A percentile compares a stretch with the other conserved stretches of the same genome.
Evolutionary conservation across 2,329 filamentous ascomycete species (phyloP).

Genomic region (Aspergillus chevalieri): DNA sequence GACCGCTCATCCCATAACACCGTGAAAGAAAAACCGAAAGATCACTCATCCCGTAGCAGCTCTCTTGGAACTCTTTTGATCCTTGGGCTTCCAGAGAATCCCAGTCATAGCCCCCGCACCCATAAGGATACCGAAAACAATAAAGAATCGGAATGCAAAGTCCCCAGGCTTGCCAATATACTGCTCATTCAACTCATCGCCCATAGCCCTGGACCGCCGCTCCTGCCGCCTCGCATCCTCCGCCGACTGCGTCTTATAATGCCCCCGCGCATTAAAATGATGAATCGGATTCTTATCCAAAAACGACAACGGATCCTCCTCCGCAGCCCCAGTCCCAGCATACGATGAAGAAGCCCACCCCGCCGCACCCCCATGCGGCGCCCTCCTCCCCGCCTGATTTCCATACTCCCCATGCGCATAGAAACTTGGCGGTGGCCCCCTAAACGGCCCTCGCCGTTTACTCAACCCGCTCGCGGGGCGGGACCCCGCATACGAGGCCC

Average conservation of each 20-base stretch:
- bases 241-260: conserved; percentile 66
- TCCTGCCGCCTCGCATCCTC: conserved; percentile 51
- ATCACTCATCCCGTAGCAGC: too few species aligned
- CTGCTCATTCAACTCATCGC: conserved; percentile 24
- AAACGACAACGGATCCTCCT: conserved; percentile 25
- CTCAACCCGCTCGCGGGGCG: conserved; percentile 76
- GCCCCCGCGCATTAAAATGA: conserved; percentile 71
- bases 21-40: too few species aligned
- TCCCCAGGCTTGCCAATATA: conserved; percentile 18
- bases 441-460: conserved; percentile 67
- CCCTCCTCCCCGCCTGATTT: conserved; percentile 11
- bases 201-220: conserved; percentile 33
- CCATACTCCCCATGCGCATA: conserved; percentile 79
- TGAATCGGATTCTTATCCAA: conserved; percentile 51
- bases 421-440: conserved; percentile 83
- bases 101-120: conserved; percentile 24
- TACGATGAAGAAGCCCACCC: conserved; percentile 39
- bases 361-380: conserved; percentile 32
- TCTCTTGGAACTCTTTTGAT: conserved; percentile 2
- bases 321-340: conserved; percentile 4
- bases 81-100: conserved; percentile 12
- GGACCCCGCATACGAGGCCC: conserved; percentile 46
- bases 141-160: conserved; percentile 30
- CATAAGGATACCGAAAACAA: conserved; percentile 35
- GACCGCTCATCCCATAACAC: too few species aligned